phyloP scores from a whole-genome alignment of 2,329 filamentous ascomycete species.

The Rhynchosporium agropyri region DNA sequence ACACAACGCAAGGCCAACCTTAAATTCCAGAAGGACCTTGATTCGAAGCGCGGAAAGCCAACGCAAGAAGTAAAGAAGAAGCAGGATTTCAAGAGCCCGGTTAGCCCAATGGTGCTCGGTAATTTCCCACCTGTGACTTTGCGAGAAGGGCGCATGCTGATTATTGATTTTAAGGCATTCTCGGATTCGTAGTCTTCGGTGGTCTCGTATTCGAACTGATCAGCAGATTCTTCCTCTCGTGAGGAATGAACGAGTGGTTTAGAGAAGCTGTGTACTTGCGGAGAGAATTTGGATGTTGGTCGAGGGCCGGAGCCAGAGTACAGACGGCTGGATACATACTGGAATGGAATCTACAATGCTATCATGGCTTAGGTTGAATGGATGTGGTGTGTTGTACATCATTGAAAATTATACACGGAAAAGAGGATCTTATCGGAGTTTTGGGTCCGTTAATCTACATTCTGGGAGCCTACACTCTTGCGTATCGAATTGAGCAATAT shows the following conservation, averaged over 20 bases:
- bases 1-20: slow-evolving; percentile 80
- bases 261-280: too few relatives aligned
- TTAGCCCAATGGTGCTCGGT: slow-evolving; percentile 68
- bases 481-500: not conserved
- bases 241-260: slow-evolving; percentile 6
- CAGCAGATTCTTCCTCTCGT: slow-evolving; percentile 42
- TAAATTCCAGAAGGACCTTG: slow-evolving; percentile 75
- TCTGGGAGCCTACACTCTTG: slow-evolving; percentile 6
- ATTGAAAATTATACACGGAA: slow-evolving; percentile 17
- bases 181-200: slow-evolving; percentile 43
- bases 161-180: slow-evolving; percentile 30
- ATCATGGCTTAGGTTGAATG: not conserved
- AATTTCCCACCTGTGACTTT: slow-evolving; percentile 38
- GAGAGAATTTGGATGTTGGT: not conserved
- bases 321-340: not conserved
- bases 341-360: not conserved
- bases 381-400: slow-evolving; percentile 12
- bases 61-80: slow-evolving; percentile 65
- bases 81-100: slow-evolving; percentile 51
- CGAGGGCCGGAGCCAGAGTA: not conserved
- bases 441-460: not conserved
- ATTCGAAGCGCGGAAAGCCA: slow-evolving; percentile 75
- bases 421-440: not conserved
- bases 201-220: slow-evolving; percentile 45
- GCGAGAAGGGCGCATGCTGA: slow-evolving; percentile 9